phyloP scores from a whole-genome alignment of 176 grass and related monocot species.

The Chloris gayana region DNA sequence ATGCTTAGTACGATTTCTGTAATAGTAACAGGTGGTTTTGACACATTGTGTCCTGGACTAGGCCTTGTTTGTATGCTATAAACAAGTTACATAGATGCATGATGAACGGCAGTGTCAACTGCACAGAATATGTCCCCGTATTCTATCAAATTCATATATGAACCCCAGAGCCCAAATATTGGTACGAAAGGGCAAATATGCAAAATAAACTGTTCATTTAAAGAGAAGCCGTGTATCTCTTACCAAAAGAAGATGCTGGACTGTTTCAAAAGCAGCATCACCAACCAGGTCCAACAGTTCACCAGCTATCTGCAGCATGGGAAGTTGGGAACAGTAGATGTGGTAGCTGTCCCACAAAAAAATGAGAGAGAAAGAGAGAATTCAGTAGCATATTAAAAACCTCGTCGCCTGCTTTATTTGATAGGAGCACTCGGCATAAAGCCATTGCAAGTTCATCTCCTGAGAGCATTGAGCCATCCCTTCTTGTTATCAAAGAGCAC shows the following conservation, averaged over 20 bases:
- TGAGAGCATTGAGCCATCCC: slow-evolving; percentile 67
- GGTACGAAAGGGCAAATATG: slow-evolving; percentile 31
- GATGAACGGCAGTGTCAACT: slow-evolving; percentile 14
- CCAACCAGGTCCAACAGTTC: slow-evolving; percentile 94
- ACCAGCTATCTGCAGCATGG: slow-evolving; percentile 68
- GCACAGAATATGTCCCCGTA: neutral
- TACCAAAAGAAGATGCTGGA: slow-evolving; percentile 88
- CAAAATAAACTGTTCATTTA: slow-evolving; percentile 21
- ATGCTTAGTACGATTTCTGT: neutral
- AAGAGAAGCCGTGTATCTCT: slow-evolving; percentile 32
- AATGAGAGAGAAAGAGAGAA: slow-evolving; percentile 16
- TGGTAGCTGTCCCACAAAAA: neutral
- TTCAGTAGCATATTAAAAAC: slow-evolving; percentile 40
- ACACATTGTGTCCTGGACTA: slow-evolving; percentile 4
- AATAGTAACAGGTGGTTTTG: slow-evolving; percentile 11
- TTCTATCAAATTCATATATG: neutral
- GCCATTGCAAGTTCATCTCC: slow-evolving; percentile 96
- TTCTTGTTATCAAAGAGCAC: slow-evolving; percentile 67
- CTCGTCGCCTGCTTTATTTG: slow-evolving; percentile 91
- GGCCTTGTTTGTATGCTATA: slow-evolving; percentile 25
- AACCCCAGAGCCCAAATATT: neutral
- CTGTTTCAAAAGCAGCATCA: slow-evolving; percentile 81
- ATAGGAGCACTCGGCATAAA: slow-evolving; percentile 82
- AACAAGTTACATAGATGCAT: slow-evolving; percentile 35
- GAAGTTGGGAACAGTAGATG: slow-evolving; percentile 32